A percentile compares a stretch with the other conserved stretches of the same genome.
These are phyloP conservation scores for Aspergillus incahuasiensis DNA, from an alignment of 495 filamentous ascomycete species.

Conservation along the genomic window DNA sequence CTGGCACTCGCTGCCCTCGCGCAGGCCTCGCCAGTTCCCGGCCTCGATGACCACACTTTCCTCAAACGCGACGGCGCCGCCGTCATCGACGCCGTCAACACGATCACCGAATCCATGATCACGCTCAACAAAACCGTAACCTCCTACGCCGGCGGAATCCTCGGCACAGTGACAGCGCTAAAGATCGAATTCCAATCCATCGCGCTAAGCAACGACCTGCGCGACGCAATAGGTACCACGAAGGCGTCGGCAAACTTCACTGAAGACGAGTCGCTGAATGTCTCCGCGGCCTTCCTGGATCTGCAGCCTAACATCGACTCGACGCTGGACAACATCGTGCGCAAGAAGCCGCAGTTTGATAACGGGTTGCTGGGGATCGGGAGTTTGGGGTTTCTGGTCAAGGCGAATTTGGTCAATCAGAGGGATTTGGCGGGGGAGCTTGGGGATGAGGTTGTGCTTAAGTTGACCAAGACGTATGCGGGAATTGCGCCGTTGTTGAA, in stretches of 20 bases:
- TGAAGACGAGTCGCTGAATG: constrained; percentile 13
- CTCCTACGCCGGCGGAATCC: constrained; percentile 18
- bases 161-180: constrained; percentile 16
- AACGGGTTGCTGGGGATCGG: constrained; percentile 19
- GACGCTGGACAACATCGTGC: constrained; percentile 18
- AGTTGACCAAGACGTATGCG: constrained; percentile 15
- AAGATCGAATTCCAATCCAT: constrained; percentile 18
- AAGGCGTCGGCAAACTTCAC: constrained; percentile 20
- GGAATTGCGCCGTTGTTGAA: constrained; percentile 18
- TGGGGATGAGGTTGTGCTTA: constrained; percentile 13
- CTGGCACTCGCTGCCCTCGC: constrained; percentile 2
- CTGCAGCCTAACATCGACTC: constrained; percentile 19
- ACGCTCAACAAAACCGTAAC: constrained; percentile 22
- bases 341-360: constrained; percentile 19
- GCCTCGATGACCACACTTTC: not conserved
- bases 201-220: constrained; percentile 10
- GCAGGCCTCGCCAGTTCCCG: constrained; percentile 1
- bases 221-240: constrained; percentile 13
- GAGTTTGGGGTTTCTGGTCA: constrained; percentile 17
- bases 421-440: constrained; percentile 12
- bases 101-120: constrained; percentile 12
- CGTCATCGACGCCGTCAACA: constrained; percentile 17
- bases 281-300: constrained; percentile 16
- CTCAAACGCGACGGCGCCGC: constrained; percentile 18
- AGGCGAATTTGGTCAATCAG: constrained; percentile 15